phyloP scores from a whole-genome alignment of 1,284 basidiomycete species.

The Mycena citricolor region DNA sequence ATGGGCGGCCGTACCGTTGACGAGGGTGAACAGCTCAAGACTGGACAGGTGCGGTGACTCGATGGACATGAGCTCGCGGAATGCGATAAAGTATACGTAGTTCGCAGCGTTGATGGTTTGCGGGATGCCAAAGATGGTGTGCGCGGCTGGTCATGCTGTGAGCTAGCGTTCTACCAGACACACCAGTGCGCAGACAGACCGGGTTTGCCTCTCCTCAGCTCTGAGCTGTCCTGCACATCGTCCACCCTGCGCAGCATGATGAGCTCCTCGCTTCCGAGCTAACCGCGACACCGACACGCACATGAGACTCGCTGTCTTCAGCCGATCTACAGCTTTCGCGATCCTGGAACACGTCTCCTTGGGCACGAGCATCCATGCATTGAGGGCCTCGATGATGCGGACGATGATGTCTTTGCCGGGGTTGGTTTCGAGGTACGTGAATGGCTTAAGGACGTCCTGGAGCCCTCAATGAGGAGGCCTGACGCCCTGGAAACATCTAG shows the following conservation, averaged over 20 bases:
- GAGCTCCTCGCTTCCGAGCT: neutral
- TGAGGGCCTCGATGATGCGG: conserved; percentile 91
- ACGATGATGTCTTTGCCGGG: conserved; percentile 93
- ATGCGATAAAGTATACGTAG: conserved; percentile 93
- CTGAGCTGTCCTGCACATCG: conserved; percentile 95
- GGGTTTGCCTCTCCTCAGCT: conserved; percentile 85
- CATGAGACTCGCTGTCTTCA: conserved; percentile 93
- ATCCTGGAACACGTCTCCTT: conserved; percentile 70
- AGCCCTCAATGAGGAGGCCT: too few relatives aligned
- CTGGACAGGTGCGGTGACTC: conserved; percentile 26
- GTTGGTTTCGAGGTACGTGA: conserved; percentile 78
- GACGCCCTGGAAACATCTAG: too few relatives aligned
- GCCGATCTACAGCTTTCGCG: conserved; percentile 82
- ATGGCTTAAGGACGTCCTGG: conserved; percentile 83
- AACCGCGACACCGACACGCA: conserved; percentile 38
- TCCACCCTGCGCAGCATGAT: conserved; percentile 69
- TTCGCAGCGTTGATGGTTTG: conserved; percentile 98
- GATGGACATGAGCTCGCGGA: conserved; percentile 51
- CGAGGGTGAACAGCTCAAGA: too few relatives aligned
- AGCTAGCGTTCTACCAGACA: too few relatives aligned
- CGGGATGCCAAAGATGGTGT: conserved; percentile 93
- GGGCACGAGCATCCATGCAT: conserved; percentile 88
- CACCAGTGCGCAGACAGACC: neutral
- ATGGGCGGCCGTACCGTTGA: too few relatives aligned
- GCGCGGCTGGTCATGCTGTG: conserved; percentile 82